Base-by-base conservation (phyloP, 768 basidiomycete genomes). In the Leucocoprinus leucothites region DNA sequence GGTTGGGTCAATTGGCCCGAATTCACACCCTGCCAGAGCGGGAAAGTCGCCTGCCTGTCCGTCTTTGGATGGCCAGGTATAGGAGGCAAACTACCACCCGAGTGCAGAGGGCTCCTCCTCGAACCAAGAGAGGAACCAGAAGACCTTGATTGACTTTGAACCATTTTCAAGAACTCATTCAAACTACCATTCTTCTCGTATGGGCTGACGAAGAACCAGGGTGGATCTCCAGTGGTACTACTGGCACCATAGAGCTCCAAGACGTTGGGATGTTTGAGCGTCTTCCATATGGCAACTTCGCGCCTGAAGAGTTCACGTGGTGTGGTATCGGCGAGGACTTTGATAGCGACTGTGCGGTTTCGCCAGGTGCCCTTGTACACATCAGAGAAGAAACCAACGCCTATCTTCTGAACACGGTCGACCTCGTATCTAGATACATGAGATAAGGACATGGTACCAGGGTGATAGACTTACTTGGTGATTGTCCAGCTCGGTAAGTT, bases 301-400 rank as follows among this genome's bases (percentile, higher is more conserved):
- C 79, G 80, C n/a, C 84, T 67, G 71, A 94, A 94, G 3, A 90
- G 72, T 38, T 78, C 70, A 43, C 77, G 74, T 1, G 85, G 82
- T 1, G 86, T 85, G 34, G 76, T 76, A 47, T 80, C 77, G 1
- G 83, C 78, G 11, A 91, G 73, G 2, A 89, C 80, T 69, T 92
- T 91, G 74, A 91, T 78, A 5, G 87, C 85, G 8, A 91, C 89
- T 0, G 75, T 74, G 21, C 76, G 74, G 4, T 75, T 78, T 28
- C 81, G 75, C 90, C 91, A 94, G 11, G 69, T 78, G 0, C 90
- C 91, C n/a, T 76, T 75, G 69, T 86, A 91, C 5, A 93, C 89
- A 53, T 86, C 81, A 9, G 87, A 87, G 71, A 91, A 89, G 70
- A 82, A 86, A 0, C 91, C 90, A 14, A 82, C 62, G 2, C 89